Conservation (phyloP, 352 stramenopile genomes). For the Blastocystis sp. region DNA sequence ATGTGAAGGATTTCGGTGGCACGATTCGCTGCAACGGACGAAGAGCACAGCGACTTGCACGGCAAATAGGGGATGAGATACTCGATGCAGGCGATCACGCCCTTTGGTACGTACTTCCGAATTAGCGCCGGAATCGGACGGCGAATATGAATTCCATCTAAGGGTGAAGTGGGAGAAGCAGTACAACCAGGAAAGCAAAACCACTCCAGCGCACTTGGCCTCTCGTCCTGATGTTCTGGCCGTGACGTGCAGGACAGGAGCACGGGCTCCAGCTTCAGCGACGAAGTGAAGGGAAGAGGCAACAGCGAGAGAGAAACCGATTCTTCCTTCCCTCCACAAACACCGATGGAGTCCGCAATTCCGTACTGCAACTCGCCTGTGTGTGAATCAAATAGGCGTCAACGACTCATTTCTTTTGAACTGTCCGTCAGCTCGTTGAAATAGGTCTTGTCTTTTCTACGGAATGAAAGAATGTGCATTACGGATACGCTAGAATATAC, state of each 20-base stretch:
- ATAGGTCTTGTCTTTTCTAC: not conserved
- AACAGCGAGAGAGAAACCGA: not conserved
- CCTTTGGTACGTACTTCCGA: constrained; percentile 2
- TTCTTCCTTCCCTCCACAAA: constrained; percentile 12
- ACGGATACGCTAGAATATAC: constrained; percentile 14
- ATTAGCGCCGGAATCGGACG: constrained; percentile 33
- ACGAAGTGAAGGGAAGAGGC: constrained; percentile 42
- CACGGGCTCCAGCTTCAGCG: constrained; percentile 1
- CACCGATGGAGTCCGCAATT: constrained; percentile 40
- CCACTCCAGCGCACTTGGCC: constrained; percentile 43
- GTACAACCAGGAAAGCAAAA: constrained; percentile 53
- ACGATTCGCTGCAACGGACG: not conserved
- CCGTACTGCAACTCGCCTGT: constrained; percentile 20
- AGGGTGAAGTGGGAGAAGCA: not conserved
- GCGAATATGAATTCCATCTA: constrained; percentile 54
- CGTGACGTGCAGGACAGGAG: not conserved
- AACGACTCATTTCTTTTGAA: too few relatives aligned
- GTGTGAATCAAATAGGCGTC: not conserved
- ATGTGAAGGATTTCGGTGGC: not conserved
- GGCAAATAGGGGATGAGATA: constrained; percentile 38
- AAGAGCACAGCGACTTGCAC: constrained; percentile 27
- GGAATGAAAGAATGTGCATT: not conserved
- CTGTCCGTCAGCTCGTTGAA: too few relatives aligned
- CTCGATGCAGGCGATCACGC: constrained; percentile 23
- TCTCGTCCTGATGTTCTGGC: not conserved